Base-by-base conservation (phyloP, 2,329 filamentous ascomycete species). In the Aspergillus sp. region DNA sequence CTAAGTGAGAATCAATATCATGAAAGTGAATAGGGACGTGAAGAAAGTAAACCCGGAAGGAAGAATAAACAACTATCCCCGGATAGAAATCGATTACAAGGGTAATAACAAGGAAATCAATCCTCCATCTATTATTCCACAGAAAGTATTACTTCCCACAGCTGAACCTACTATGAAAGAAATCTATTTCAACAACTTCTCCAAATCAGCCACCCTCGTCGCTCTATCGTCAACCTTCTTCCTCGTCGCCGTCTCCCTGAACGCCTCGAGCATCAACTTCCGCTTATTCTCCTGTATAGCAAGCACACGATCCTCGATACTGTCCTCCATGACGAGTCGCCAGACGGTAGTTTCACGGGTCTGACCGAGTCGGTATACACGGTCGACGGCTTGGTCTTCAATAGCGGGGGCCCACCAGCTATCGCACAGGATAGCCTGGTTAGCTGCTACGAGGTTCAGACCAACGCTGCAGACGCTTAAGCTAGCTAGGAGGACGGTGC, bases 341-440 rank as follows among this genome's bases (percentile, higher is more conserved):
- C 91, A 95, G 1, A 96, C 88, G 1, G 86, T 92, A 0, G 89
- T 92, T 62, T 88, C 84, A 39, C 90, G 84, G 64, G 84, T 93
- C 78, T 96, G 93, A 0, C 92, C 92, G 0, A 96, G 82, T 0
- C 92, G 84, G 72, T 96, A 91, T 6, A 96, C 92, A 4, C 92
- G 88, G 71, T 96, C 92, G 2, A 96, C 84, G 3, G 93, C 93
- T 73, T 96, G 92, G 67, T 96, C 92, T 75, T 96, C 92, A 58
- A 96, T 95, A 0, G 92, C 92, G 0, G 92, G 92, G 1, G 92
- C 92, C 90, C 92, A 96, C 92, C 91, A 96, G 61, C 86, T 90
- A 74, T 96, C 92, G 0, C 87, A 86, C 19, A 96, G 81, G 49
- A 96, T 87, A 60, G 96, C 91, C 6, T 92, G 92, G 68, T 95